A percentile compares a stretch with the other conserved stretches of the same genome.
phyloP scores from a whole-genome alignment of 148 eudicot genomes.

The Salicornia ramosissima region DNA sequence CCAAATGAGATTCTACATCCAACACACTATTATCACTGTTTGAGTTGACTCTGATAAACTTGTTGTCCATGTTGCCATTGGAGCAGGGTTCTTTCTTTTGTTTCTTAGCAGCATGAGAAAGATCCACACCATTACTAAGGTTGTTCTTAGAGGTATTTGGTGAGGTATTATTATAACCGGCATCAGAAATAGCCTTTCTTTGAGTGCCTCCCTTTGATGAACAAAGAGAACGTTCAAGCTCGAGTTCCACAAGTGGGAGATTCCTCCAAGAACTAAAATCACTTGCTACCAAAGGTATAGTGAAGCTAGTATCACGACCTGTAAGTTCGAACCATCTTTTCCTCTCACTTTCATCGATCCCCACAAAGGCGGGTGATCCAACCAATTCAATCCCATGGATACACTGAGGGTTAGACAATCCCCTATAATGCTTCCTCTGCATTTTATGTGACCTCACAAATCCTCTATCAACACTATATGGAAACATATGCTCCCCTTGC shows the following conservation, averaged over 20 bases:
- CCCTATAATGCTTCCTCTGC: constrained; percentile 68
- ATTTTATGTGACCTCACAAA: constrained; percentile 62
- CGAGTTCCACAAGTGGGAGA: constrained; percentile 50
- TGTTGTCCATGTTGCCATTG: constrained; percentile 29
- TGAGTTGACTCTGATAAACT: constrained; percentile 31
- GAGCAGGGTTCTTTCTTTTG: constrained; percentile 34
- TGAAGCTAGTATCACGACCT: constrained; percentile 44
- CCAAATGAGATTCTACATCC: constrained; percentile 35
- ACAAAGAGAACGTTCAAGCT: constrained; percentile 38
- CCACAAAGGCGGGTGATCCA: constrained; percentile 37
- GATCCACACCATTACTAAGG: constrained; percentile 32
- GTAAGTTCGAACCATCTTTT: constrained; percentile 61
- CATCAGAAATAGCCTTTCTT: constrained; percentile 37
- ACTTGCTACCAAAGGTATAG: constrained; percentile 45
- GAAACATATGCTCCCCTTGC: constrained; percentile 58
- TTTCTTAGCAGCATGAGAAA: constrained; percentile 34
- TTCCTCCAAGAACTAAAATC: constrained; percentile 61
- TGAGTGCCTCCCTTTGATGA: constrained; percentile 30
- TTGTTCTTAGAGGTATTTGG: constrained; percentile 24
- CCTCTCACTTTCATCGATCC: constrained; percentile 43
- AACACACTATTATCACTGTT: constrained; percentile 23
- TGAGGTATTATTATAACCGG: constrained; percentile 31
- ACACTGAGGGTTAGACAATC: constrained; percentile 64
- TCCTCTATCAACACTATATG: constrained; percentile 54
- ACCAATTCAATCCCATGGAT: constrained; percentile 63